Conservation (phyloP, 1,139 yeast genomes). For the Pichia sp. region DNA sequence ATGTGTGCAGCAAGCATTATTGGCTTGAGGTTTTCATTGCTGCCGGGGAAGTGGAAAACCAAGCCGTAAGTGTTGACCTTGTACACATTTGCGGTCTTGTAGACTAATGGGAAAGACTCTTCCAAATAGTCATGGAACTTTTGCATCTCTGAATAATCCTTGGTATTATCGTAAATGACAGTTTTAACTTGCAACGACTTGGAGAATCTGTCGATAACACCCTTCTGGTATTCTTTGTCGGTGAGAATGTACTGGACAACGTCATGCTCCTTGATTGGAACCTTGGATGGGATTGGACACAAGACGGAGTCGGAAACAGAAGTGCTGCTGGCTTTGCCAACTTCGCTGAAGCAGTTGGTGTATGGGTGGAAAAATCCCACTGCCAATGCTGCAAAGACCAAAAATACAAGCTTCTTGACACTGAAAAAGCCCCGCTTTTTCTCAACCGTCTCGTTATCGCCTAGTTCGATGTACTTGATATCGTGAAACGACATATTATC, state of each 20-base stretch:
- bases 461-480: background rate
- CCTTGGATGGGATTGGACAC: slow-evolving; percentile 26
- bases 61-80: slow-evolving; percentile 44
- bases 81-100: slow-evolving; percentile 35
- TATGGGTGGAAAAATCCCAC: slow-evolving; percentile 4
- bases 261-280: slow-evolving; percentile 21
- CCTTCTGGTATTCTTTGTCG: slow-evolving; percentile 39
- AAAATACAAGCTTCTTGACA: slow-evolving; percentile 6
- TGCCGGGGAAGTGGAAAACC: slow-evolving; percentile 38
- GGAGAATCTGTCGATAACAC: slow-evolving; percentile 42
- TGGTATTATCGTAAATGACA: slow-evolving; percentile 48
- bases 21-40: slow-evolving; percentile 52
- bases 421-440: background rate
- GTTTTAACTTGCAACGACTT: slow-evolving; percentile 63
- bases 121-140: slow-evolving; percentile 43
- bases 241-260: slow-evolving; percentile 28
- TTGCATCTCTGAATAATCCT: slow-evolving; percentile 37
- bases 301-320: background rate
- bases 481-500: slow-evolving; percentile 3
- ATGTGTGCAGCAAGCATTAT: slow-evolving; percentile 70
- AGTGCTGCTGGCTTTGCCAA: background rate
- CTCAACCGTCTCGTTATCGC: slow-evolving; percentile 3
- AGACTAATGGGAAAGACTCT: slow-evolving; percentile 41
- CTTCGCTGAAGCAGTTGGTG: background rate
- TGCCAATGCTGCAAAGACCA: slow-evolving; percentile 7